Conservation (phyloP, 192 early-diverging fungal species). For the Chytriomyces hyalinus region DNA sequence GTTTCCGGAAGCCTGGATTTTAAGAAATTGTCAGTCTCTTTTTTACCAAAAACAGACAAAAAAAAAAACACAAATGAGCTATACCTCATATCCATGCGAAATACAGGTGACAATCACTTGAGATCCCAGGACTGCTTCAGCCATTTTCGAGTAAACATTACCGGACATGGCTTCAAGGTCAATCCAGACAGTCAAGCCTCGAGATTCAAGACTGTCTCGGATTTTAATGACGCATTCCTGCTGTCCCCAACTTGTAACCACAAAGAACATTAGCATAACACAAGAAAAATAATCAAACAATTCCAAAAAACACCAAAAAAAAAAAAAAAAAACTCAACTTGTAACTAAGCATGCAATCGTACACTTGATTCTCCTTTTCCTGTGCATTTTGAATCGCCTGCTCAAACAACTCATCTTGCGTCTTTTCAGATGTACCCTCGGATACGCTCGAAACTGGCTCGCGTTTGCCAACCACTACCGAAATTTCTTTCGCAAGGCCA, state of each 20-base stretch:
- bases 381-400: background rate
- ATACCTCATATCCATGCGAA: slow-evolving; percentile 38
- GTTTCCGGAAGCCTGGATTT: slow-evolving; percentile 36
- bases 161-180: slow-evolving; percentile 41
- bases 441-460: background rate
- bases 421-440: background rate
- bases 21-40: background rate
- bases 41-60: slow-evolving; percentile 2
- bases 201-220: slow-evolving; percentile 1
- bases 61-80: background rate
- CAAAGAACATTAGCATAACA: no score
- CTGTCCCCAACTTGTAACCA: slow-evolving; percentile 7
- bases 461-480: slow-evolving; percentile 8
- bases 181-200: slow-evolving; percentile 34
- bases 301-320: no score
- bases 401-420: slow-evolving; percentile 14
- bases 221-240: slow-evolving; percentile 18
- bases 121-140: slow-evolving; percentile 41
- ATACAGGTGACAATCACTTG: slow-evolving; percentile 40
- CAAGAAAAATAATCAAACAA: no score
- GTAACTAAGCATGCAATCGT: slow-evolving; percentile 30
- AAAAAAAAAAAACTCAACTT: background rate
- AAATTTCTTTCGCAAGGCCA: slow-evolving; percentile 29
- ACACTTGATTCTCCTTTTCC: background rate
- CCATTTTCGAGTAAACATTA: slow-evolving; percentile 46